Base-by-base conservation (phyloP, 345 rosid species). In the Hibiscus mutabilis region DNA sequence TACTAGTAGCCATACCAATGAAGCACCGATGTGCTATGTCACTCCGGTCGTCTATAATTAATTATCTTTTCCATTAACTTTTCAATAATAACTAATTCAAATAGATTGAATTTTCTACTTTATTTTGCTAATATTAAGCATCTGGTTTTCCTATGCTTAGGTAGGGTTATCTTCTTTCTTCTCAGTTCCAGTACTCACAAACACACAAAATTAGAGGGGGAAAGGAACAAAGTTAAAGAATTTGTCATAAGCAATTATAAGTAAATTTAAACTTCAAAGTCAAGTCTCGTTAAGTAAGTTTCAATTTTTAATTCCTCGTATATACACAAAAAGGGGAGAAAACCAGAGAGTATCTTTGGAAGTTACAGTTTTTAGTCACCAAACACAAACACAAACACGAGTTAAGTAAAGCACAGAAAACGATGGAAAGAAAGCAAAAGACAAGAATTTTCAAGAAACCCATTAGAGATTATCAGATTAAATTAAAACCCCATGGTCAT, bases 381-480 rank as follows among this genome's bases (percentile, higher is more conserved):
- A 6, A 68, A 31, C 27, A 67, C 4, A 51, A 42, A 19, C 11
- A 52, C 29, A 53, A 46, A 22, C 13, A 52, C 13, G 18, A 31
- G 72, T 51, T 2, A 49, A 33, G 60, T 8, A 18, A 25, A 53
- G 31, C 53, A 58, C n/a, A 58, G 22, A 33, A 53, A 31, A 2
- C 13, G 49, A 51, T 29, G 13, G 14, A 2, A 6, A 29, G 18
- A 13, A 51, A 19, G 11, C 10, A 68, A 24, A 58, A 42, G 29
- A 40, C 35, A 58, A 42, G 35, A 25, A 40, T 8, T 24, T 16
- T 33, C 22, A 72, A 72, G 60, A 72, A 58, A 47, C 60, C 60
- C 68, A 61, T 31, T 7, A 35, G 0, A 40, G 63, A 77, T 67
- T 55, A 79, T 53, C 21, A 9, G 29, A 62, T 64, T 0, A 56